A percentile compares a stretch with the other conserved stretches of the same genome.
Conservation (phyloP, 1,284 basidiomycete species). For the Agaricales sp. region DNA sequence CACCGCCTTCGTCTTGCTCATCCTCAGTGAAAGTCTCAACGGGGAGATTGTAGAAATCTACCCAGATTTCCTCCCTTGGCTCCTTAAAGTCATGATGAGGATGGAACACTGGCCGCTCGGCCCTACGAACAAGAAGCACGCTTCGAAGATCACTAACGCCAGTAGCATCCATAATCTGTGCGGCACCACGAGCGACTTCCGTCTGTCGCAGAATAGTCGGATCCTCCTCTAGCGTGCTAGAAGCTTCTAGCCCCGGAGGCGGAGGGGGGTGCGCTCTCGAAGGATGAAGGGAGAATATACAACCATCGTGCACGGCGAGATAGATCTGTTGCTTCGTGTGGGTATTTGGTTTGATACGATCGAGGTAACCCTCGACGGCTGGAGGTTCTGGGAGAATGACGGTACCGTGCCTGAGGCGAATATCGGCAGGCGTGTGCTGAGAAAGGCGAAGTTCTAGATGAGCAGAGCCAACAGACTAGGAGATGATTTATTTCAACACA, state of each 20-base stretch:
- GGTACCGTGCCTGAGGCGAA: constrained; percentile 44
- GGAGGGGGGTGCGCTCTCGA: constrained; percentile 60
- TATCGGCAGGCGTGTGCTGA: constrained; percentile 48
- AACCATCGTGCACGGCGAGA: constrained; percentile 63
- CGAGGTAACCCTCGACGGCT: constrained; percentile 71
- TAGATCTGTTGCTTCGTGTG: constrained; percentile 57
- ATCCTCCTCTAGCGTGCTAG: constrained; percentile 19
- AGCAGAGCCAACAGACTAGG: constrained; percentile 37
- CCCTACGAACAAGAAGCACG: constrained; percentile 55
- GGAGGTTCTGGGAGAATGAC: constrained; percentile 56
- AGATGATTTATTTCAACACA: constrained; percentile 3
- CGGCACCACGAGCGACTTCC: constrained; percentile 52
- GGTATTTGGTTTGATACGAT: constrained; percentile 56
- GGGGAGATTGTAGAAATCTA: constrained; percentile 28
- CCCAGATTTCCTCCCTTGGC: constrained; percentile 24
- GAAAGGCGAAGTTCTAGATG: constrained; percentile 66
- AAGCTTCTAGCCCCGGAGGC: constrained; percentile 26
- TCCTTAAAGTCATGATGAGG: constrained; percentile 23
- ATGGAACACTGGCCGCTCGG: constrained; percentile 36
- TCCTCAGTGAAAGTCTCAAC: constrained; percentile 35
- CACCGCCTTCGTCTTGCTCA: constrained; percentile 58
- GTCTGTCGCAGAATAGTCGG: constrained; percentile 31
- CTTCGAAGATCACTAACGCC: constrained; percentile 61
- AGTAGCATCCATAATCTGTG: constrained; percentile 57
- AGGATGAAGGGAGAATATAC: constrained; percentile 52